phyloP scores from a whole-genome alignment of 83 land plant species.

The Thuja plicata region DNA sequence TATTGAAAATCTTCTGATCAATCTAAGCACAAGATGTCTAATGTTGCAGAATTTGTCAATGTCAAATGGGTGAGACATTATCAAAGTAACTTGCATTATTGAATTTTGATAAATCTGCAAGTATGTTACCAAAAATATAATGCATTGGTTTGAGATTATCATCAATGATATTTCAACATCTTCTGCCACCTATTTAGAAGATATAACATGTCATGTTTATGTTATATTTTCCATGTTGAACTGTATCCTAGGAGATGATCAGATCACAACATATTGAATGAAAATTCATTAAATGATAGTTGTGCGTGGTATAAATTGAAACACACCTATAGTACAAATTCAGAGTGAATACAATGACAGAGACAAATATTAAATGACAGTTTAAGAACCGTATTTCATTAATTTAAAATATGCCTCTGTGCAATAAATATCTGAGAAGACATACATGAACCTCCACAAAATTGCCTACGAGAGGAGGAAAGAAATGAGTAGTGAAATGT shows the following conservation, averaged over 20 bases:
- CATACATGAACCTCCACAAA: background rate
- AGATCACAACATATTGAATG: background rate
- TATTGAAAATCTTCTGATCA: background rate
- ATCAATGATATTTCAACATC: background rate
- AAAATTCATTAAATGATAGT: background rate
- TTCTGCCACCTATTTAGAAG: background rate
- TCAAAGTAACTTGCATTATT: background rate
- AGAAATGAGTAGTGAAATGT: background rate
- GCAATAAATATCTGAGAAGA: background rate
- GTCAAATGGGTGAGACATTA: background rate
- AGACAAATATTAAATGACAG: background rate
- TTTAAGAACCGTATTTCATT: background rate
- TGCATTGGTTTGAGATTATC: background rate
- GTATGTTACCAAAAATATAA: background rate
- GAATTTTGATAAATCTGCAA: background rate
- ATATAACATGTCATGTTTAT: background rate
- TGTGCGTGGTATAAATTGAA: background rate
- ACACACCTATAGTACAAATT: background rate
- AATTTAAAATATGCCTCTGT: background rate
- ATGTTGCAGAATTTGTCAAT: background rate
- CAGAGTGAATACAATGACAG: background rate
- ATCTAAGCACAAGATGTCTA: background rate
- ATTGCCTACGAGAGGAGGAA: background rate
- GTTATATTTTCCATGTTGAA: background rate
- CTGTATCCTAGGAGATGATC: background rate